Evolutionary conservation across 2,329 filamentous ascomycete genomes (phyloP).

Genomic region (Penicillium sp.): DNA sequence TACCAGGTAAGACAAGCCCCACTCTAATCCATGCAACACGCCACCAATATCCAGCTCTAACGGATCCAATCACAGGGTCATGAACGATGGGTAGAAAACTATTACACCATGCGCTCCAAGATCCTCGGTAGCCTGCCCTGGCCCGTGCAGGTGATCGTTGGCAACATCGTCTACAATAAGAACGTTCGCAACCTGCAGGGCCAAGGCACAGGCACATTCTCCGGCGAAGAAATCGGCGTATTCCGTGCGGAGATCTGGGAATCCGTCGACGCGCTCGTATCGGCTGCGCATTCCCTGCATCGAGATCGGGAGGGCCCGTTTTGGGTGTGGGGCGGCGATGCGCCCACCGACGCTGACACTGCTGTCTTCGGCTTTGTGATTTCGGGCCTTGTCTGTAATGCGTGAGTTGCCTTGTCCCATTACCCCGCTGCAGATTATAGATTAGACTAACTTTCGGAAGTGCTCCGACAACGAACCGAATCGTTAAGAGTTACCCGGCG

Average conservation of each 20-base stretch:
- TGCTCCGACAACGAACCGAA: conserved; percentile 51
- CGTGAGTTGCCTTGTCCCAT: conserved; percentile 49
- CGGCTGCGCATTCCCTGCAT: conserved; percentile 32
- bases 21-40: not conserved
- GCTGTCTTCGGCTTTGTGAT: conserved; percentile 62
- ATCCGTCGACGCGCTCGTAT: conserved; percentile 50
- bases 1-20: conserved; percentile 48
- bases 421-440: not conserved
- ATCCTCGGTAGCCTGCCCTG: conserved; percentile 57
- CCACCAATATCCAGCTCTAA: not conserved
- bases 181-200: conserved; percentile 54
- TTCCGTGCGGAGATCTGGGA: conserved; percentile 60
- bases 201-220: conserved; percentile 61
- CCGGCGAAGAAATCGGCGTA: conserved; percentile 52
- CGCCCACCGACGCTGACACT: conserved; percentile 63
- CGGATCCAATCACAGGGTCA: conserved; percentile 35
- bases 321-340: conserved; percentile 60
- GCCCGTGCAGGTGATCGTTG: conserved; percentile 57
- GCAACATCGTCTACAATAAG: conserved; percentile 53
- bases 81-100: conserved; percentile 65
- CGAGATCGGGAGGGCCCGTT: conserved; percentile 47
- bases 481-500: conserved; percentile 53
- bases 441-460: conserved; percentile 35
- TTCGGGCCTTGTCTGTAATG: conserved; percentile 56
- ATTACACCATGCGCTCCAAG: conserved; percentile 60